Percentiles rank a stretch among this genome's conserved stretches.
phyloP scores from a whole-genome alignment of 2,329 filamentous ascomycete genomes.

The Didymella keratinophila region DNA sequence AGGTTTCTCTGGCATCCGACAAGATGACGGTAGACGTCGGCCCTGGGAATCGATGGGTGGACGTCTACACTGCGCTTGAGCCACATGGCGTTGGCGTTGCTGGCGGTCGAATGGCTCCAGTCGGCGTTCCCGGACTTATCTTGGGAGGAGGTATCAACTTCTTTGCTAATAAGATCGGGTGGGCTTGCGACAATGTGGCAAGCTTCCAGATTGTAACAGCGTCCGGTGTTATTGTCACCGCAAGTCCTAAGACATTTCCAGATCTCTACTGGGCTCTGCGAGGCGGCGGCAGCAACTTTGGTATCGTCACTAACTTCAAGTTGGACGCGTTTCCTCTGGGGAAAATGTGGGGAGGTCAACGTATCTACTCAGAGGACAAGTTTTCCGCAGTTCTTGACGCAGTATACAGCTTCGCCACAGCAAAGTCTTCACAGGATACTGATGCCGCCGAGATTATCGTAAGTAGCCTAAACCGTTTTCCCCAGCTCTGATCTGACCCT shows the following conservation, averaged over 20 bases:
- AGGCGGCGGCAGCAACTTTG: not conserved
- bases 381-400: not conserved
- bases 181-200: not conserved
- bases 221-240: not conserved
- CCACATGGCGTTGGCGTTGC: slow-evolving; percentile 30
- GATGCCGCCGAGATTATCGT: not conserved
- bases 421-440: not conserved
- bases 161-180: not conserved
- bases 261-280: not conserved
- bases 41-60: slow-evolving; percentile 45
- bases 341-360: not conserved
- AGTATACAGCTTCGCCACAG: not conserved
- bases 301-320: not conserved
- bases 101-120: slow-evolving; percentile 40
- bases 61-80: slow-evolving; percentile 38
- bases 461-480: not conserved
- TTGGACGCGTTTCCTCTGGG: not conserved
- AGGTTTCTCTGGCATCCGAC: not conserved
- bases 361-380: not conserved
- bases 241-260: not conserved
- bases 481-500: not conserved
- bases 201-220: not conserved
- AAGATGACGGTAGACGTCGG: slow-evolving; percentile 36
- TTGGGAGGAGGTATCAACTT: slow-evolving; percentile 32
- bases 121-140: slow-evolving; percentile 45